These are phyloP conservation scores for Phytophthora pini DNA, from an alignment of 352 stramenopile species.

Conservation along the genomic window DNA sequence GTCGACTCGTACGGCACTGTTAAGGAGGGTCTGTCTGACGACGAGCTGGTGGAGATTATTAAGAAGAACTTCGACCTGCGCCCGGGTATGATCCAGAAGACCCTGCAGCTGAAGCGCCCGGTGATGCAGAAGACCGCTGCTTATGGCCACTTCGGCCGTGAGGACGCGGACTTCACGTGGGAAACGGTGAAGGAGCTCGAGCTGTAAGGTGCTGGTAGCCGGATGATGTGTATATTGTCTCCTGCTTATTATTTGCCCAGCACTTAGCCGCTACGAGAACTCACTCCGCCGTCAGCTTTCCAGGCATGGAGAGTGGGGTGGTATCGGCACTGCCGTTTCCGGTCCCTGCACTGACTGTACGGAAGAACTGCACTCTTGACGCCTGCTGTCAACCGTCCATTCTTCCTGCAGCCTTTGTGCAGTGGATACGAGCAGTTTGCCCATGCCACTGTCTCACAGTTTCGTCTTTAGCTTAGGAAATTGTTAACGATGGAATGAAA, in stretches of 20 bases:
- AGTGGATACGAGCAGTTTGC: conserved; percentile 36
- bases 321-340: conserved; percentile 39
- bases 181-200: conserved; percentile 96
- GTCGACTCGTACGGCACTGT: conserved; percentile 99
- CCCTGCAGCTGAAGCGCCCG: conserved; percentile 97
- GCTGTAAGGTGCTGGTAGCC: conserved; percentile 51
- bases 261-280: conserved; percentile 29
- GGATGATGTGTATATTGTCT: conserved; percentile 45
- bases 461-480: conserved; percentile 34
- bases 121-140: conserved; percentile 99
- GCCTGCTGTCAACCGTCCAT: conserved; percentile 53
- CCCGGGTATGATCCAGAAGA: conserved; percentile 98
- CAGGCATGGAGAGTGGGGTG: conserved; percentile 36
- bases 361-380: conserved; percentile 49
- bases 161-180: conserved; percentile 99
- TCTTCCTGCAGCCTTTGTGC: conserved; percentile 19
- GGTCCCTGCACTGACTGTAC: conserved; percentile 12
- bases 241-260: conserved; percentile 51
- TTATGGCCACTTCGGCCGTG: conserved; percentile 99
- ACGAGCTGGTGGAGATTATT: conserved; percentile 97
- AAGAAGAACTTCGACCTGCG: conserved; percentile 99
- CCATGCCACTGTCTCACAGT: conserved; percentile 38
- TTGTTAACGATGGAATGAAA: conserved; percentile 47
- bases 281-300: conserved; percentile 41
- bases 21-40: conserved; percentile 95